Conservation (phyloP, 306 rosid genomes). For the Pterocarpus santalinus region DNA sequence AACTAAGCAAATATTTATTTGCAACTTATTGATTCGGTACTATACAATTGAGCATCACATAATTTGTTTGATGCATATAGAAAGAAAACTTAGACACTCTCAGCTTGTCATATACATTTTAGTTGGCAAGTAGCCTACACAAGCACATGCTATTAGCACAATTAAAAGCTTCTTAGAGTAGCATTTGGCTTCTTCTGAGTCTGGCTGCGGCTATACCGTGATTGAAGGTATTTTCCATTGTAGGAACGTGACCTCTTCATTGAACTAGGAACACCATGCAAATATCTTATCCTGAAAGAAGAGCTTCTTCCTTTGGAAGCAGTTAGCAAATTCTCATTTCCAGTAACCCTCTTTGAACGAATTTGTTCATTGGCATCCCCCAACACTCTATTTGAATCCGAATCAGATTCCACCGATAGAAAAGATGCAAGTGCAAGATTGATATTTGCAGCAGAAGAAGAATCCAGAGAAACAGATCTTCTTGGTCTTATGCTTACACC, state of each 20-base stretch:
- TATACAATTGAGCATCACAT: conserved; percentile 41
- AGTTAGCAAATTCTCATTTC: conserved; percentile 48
- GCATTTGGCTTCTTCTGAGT: conserved; percentile 55
- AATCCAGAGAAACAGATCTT: conserved; percentile 80
- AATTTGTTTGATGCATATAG: conserved; percentile 38
- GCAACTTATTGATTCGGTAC: conserved; percentile 33
- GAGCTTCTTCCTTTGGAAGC: conserved; percentile 53
- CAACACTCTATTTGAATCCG: conserved; percentile 36
- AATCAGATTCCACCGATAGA: conserved; percentile 34
- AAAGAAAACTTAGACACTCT: conserved; percentile 40
- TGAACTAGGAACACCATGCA: conserved; percentile 52
- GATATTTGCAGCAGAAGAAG: conserved; percentile 56
- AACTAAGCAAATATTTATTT: conserved; percentile 36
- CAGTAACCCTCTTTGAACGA: conserved; percentile 45
- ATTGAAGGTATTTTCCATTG: conserved; percentile 57
- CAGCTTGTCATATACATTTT: conserved; percentile 42
- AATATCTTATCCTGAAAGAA: conserved; percentile 58
- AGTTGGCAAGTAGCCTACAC: neutral
- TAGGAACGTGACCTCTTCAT: conserved; percentile 79
- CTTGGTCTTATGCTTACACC: conserved; percentile 33
- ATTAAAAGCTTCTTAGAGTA: conserved; percentile 59
- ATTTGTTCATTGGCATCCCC: conserved; percentile 1
- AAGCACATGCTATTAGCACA: neutral
- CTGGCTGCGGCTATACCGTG: conserved; percentile 51
- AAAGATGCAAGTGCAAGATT: conserved; percentile 40